Evolutionary conservation across 352 stramenopile genomes (phyloP), one percentile per base, ranked within the genome.

Genomic region (Globisporangium nagaii): DNA sequence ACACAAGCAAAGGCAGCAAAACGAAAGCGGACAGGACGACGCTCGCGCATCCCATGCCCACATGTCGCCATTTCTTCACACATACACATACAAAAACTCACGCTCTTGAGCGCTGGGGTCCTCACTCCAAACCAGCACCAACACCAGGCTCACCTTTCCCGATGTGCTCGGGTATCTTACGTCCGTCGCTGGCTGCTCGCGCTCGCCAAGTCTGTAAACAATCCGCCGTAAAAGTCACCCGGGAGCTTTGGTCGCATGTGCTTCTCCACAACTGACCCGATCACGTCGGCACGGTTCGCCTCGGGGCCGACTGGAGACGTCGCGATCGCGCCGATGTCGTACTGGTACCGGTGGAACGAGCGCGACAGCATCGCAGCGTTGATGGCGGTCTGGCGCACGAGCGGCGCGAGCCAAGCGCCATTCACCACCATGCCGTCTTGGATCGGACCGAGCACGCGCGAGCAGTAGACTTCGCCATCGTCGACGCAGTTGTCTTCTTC

Each of bases 341-440:
- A 75, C 57, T 93, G 82, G 56, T 88, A 90, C 20, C 78, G 69
- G 51, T 88, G 78, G 60, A 82, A 93, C 1, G 79, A 63, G 10
- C 82, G 73, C 2, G 79, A 84, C 17, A 93, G 69, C 56, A 78
- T 77, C 1, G 79, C 70, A 2, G 84, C 84, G 50, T 95, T 95
- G 46, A 93, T 81, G 7, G 82, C 84, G 6, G 84, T 95, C 31
- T 93, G 82, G 0, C 84, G 82, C n/a, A 93, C 76, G 2, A 95
- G 58, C 7, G 84, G 82, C 24, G 73, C 82, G 0, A 95, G 71
- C 84, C 84, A 93, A 48, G 79, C 80, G 2, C 79, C 76, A 40
- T 87, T 90, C 20, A 95, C 75, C 4, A 93, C 84, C 71, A 90
- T 92, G 13, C 84, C 84, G 55, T 95, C 82, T 35, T 91, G 75